phyloP scores from a whole-genome alignment of 169 alveolate species.

The Eimeria necatrix region DNA sequence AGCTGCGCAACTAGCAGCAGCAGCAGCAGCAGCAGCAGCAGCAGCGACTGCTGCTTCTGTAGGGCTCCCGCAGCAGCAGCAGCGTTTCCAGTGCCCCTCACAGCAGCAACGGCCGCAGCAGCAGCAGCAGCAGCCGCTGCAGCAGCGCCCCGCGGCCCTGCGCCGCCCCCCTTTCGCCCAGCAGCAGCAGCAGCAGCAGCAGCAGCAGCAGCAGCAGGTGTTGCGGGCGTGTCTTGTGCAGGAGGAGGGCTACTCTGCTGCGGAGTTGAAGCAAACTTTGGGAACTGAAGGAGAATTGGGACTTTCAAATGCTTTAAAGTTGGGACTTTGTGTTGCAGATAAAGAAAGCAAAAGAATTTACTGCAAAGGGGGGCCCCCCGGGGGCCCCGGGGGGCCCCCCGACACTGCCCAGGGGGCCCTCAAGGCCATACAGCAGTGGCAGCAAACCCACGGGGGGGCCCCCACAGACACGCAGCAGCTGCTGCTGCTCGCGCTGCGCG shows the following conservation, averaged over 20 bases:
- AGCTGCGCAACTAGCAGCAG: too few relatives aligned
- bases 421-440: background rate
- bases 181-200: constrained; percentile 62
- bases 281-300: constrained; percentile 66
- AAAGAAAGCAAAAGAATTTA: constrained; percentile 48
- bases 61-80: constrained; percentile 13
- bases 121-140: background rate
- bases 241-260: background rate
- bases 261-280: background rate
- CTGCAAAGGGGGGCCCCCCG: background rate
- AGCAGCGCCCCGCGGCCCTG: too few relatives aligned
- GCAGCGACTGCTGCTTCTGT: too few relatives aligned
- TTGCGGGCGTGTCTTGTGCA: background rate
- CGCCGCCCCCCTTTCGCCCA: too few relatives aligned
- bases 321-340: constrained; percentile 59
- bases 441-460: background rate
- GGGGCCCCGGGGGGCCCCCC: too few relatives aligned
- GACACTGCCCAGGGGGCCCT: background rate
- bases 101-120: background rate
- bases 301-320: constrained; percentile 56
- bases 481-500: background rate
- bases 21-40: background rate
- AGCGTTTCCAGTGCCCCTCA: background rate
- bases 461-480: background rate
- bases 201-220: background rate